Evolutionary conservation across 1,284 basidiomycete species (phyloP), one percentile per base, ranked within the genome.

Genomic region (Somion occarium): DNA sequence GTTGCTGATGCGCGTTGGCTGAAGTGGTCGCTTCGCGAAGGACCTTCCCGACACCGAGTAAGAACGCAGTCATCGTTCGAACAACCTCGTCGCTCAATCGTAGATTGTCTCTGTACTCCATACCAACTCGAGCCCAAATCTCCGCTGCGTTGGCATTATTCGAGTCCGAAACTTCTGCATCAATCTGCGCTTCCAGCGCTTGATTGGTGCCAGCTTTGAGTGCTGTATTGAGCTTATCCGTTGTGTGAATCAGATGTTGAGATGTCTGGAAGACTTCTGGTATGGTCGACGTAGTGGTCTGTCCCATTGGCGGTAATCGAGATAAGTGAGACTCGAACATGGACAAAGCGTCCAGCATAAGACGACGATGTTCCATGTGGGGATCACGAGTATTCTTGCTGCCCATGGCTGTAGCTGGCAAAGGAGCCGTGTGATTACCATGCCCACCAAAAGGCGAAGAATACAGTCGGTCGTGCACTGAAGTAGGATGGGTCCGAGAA

Each of bases 51-150:
- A 86, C 74, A 27, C 85, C 85, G 19, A 91, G 69, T 55, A 91
- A 65, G 54, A 91, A 80, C 38, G 79, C 80, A 2, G 89, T 91
- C 64, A 88, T 72, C 7, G 79, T 81, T 48, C 89, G 71, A 1
- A 91, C 82, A 39, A 89, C 70, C 61, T 91, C 88, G 62, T 91
- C 88, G 54, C 84, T 85, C 45, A 82, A 74, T 58, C 85, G 73
- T 54, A 87, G 57, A 45, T 79, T 77, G 51, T 91, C 88, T 37
- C 87, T 68, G 60, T 82, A 85, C 52, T 91, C 87, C 3, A 73
- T 75, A 0, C 85, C 83, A 9, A 90, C 76, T 45, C 73, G 68
- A 49, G 76, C 71, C 86, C 86, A 91, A 20, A 88, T 66, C 50
- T 81, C 79, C 2, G 72, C 74, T 38, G 66, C 64, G 18, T 62